Base-by-base conservation (phyloP, 177 flowering plant genomes). In the Vitis hybrid region DNA sequence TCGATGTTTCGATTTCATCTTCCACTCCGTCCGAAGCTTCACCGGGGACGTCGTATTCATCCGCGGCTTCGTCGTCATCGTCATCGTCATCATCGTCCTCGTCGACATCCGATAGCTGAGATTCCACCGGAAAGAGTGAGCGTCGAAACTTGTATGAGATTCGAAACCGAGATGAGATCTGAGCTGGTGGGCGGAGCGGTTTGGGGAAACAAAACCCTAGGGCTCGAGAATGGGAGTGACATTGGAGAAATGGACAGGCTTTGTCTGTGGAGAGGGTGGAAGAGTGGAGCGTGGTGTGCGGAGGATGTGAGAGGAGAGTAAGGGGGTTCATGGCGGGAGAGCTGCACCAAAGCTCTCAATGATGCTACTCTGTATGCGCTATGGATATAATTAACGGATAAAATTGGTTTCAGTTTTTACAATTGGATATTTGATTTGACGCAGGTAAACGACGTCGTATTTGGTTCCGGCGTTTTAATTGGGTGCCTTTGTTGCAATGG, bases 31-130 rank as follows among this genome's bases (percentile, higher is more conserved):
- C 84, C 10, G 58, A 62, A 20, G 52, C 67, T 4, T 79, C 84
- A 13, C 66, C 83, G 12, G 77, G 63, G 52, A 79, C 59, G 20
- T 73, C 87, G 79, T 83, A 85, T 68, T 86, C 92, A 2, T 83
- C 88, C 0, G 87, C 85, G 12, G 76, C 85, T 1, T 82, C 93
- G n/a, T 79, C 91, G 18, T 76, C 84, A 22, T 82, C 81, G 0
- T 81, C 85, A 1, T 73, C 76, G 1, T 74, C 85, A 4, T 81
- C 82, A 15, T 78, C 74, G 6, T 68, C 80, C 64, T 74, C 86
- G 22, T 82, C 90, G 63, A 68, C 86, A 50, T 78, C 85, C n/a
- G 83, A 79, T 60, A 82, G 65, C 19, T 74, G 76, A 22, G 71
- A n/a, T 29, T 75, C 77, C 45, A 26, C 51, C 16, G 82, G 73